These are phyloP conservation scores for Calonectria montana DNA, from an alignment of 2,329 filamentous ascomycete species.

Conservation along the genomic window DNA sequence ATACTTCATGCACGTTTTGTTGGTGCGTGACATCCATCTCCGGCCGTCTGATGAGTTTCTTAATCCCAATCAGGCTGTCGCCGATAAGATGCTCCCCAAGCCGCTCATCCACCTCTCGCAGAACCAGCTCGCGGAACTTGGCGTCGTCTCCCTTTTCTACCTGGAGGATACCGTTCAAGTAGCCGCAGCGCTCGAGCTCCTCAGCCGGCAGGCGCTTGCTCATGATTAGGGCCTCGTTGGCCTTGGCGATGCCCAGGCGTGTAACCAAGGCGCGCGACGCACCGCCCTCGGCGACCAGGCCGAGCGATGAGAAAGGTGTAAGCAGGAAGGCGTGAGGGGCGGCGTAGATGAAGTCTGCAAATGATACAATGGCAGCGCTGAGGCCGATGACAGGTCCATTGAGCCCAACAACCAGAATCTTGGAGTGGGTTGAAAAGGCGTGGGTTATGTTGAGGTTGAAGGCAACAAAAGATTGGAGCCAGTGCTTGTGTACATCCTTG, in stretches of 20 bases:
- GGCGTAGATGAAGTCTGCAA: constrained; percentile 93
- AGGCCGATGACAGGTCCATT: constrained; percentile 94
- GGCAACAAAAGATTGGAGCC: constrained; percentile 78
- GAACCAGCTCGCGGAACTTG: constrained; percentile 77
- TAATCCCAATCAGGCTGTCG: constrained; percentile 84
- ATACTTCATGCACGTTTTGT: constrained; percentile 86
- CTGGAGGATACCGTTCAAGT: constrained; percentile 85
- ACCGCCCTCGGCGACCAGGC: constrained; percentile 90
- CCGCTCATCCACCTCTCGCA: constrained; percentile 83
- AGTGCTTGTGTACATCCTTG: constrained; percentile 59
- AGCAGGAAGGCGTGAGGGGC: constrained; percentile 85
- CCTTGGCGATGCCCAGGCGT: constrained; percentile 81
- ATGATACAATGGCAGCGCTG: constrained; percentile 82
- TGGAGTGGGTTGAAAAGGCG: constrained; percentile 92
- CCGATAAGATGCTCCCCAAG: constrained; percentile 84
- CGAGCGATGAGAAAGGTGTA: constrained; percentile 90
- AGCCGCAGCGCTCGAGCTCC: constrained; percentile 81
- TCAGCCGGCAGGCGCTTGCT: constrained; percentile 79
- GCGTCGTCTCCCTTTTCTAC: constrained; percentile 70
- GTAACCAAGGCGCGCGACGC: constrained; percentile 82
- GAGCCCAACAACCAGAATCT: constrained; percentile 90
- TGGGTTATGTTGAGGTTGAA: constrained; percentile 92
- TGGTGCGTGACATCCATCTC: constrained; percentile 78
- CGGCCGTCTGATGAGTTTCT: constrained; percentile 81
- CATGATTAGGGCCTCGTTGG: constrained; percentile 95